These are phyloP conservation scores for Colletotrichum shisoi DNA, from an alignment of 2,329 filamentous ascomycete species.

Conservation along the genomic window DNA sequence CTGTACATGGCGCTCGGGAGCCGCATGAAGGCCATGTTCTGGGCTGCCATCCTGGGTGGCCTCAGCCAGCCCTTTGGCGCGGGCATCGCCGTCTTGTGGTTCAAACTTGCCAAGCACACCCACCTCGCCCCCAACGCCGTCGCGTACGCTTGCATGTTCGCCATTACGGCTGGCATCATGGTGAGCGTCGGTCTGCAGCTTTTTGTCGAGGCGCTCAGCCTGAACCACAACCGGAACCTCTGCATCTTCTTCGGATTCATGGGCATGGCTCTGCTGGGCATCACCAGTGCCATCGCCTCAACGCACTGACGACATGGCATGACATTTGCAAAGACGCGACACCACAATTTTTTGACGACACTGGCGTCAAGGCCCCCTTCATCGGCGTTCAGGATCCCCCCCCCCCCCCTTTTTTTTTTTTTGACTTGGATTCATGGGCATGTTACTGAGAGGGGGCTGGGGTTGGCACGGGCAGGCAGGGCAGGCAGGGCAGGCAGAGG, in stretches of 20 bases:
- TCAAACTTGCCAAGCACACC: constrained; percentile 69
- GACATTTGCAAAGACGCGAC: background rate
- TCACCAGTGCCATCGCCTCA: constrained; percentile 71
- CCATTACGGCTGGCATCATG: constrained; percentile 92
- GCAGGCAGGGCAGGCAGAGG: background rate
- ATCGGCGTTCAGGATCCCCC: constrained; percentile 13
- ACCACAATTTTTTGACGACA: background rate
- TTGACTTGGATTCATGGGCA: constrained; percentile 15
- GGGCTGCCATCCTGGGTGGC: constrained; percentile 84
- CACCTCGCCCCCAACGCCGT: constrained; percentile 61
- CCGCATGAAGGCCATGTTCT: constrained; percentile 81
- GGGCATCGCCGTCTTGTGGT: constrained; percentile 83
- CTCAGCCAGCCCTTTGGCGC: constrained; percentile 88
- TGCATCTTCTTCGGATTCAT: constrained; percentile 83
- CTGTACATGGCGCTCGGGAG: constrained; percentile 89
- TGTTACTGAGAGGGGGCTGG: background rate
- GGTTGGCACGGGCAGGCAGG: constrained; percentile 1
- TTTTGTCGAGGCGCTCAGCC: constrained; percentile 82
- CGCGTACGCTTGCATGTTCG: constrained; percentile 85
- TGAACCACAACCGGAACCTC: constrained; percentile 80
- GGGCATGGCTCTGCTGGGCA: constrained; percentile 85
- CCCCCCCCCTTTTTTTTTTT: too few species aligned
- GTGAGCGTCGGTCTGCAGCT: constrained; percentile 88
- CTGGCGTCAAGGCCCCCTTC: constrained; percentile 4
- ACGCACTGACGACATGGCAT: constrained; percentile 21